These are phyloP conservation scores for Gillenia trifoliata DNA, from an alignment of 306 rosid species.

Conservation along the genomic window DNA sequence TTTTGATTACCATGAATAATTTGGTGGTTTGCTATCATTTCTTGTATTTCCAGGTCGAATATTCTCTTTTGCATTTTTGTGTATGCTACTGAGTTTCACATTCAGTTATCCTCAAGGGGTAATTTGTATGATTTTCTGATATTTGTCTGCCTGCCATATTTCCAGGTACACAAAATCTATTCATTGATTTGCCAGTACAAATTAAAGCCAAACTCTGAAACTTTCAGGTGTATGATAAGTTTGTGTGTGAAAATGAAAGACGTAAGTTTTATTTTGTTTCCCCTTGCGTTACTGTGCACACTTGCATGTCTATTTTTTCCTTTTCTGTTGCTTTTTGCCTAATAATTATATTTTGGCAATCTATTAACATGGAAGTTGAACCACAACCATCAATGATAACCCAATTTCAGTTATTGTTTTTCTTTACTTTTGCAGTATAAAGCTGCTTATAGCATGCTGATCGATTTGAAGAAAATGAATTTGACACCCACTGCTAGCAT, in stretches of 20 bases:
- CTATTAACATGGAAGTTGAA: slow-evolving; percentile 8
- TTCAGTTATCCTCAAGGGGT: neutral
- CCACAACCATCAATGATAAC: neutral
- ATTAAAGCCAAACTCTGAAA: slow-evolving; percentile 47
- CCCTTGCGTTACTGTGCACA: neutral
- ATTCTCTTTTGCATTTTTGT: neutral
- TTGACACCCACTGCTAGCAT: slow-evolving; percentile 42
- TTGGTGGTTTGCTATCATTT: neutral
- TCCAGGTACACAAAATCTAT: slow-evolving; percentile 62
- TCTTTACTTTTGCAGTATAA: slow-evolving; percentile 49
- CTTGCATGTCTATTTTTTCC: slow-evolving; percentile 20
- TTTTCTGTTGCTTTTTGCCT: slow-evolving; percentile 1
- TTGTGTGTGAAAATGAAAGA: slow-evolving; percentile 63
- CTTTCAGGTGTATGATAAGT: slow-evolving; percentile 62
- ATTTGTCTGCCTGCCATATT: neutral
- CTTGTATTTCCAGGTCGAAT: neutral
- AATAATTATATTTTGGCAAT: slow-evolving; percentile 7
- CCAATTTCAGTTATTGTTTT: slow-evolving; percentile 4
- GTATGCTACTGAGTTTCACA: neutral
- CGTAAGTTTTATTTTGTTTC: slow-evolving; percentile 38
- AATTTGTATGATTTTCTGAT: slow-evolving; percentile 5
- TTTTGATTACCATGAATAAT: too few species aligned
- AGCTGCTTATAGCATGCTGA: slow-evolving; percentile 58
- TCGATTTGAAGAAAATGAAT: slow-evolving; percentile 44
- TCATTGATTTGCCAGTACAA: slow-evolving; percentile 41